These are phyloP conservation scores for Botrytis pseudocinerea DNA, from an alignment of 2,329 filamentous ascomycete genomes.

Conservation along the genomic window DNA sequence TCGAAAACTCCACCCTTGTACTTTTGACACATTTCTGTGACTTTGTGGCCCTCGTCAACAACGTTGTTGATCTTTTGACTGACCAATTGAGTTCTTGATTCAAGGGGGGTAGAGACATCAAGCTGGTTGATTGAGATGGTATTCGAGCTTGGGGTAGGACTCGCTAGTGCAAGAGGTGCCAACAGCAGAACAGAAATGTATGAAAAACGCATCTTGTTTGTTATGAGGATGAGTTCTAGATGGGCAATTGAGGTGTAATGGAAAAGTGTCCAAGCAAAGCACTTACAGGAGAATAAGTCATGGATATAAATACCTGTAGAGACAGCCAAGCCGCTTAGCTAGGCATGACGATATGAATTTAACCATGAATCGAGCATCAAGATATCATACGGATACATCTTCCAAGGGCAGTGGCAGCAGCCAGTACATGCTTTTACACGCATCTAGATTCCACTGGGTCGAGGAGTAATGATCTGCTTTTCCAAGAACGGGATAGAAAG, in stretches of 20 bases:
- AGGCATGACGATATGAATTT: not conserved
- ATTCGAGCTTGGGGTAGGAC: not conserved
- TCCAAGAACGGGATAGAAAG: not conserved
- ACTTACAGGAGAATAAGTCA: not conserved
- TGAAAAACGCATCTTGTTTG: conserved; percentile 6
- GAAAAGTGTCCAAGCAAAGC: not conserved
- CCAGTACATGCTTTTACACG: not conserved
- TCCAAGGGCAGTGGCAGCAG: not conserved
- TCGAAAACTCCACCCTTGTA: not conserved
- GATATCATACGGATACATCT: not conserved
- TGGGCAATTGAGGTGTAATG: not conserved
- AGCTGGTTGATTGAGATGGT: not conserved
- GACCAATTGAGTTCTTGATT: not conserved
- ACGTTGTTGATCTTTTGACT: not conserved
- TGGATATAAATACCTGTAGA: not conserved
- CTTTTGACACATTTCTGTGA: not conserved
- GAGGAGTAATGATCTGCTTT: not conserved
- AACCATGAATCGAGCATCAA: not conserved
- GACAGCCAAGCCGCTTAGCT: not conserved
- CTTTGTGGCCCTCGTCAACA: not conserved
- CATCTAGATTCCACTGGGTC: not conserved
- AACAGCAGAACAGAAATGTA: not conserved
- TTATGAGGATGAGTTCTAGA: not conserved
- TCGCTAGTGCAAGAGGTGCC: conserved; percentile 8
- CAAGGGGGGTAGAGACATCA: not conserved